These are phyloP conservation scores for Helotiales sp. DNA, from an alignment of 2,329 filamentous ascomycete species.

Conservation along the genomic window DNA sequence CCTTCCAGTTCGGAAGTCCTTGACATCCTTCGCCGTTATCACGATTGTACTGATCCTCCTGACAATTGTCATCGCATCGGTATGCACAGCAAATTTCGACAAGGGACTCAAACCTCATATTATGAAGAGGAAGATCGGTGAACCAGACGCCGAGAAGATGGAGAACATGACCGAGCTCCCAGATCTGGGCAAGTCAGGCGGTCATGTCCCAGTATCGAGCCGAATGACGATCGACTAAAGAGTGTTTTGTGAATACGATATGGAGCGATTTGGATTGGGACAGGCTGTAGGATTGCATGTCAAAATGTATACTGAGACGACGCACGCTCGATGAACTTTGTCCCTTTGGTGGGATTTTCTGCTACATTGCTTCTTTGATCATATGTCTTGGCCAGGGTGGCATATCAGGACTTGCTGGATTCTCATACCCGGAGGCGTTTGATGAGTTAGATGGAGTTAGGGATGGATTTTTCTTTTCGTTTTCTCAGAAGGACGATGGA, in stretches of 20 bases:
- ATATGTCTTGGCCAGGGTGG: slow-evolving; percentile 32
- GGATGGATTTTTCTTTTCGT: slow-evolving; percentile 5
- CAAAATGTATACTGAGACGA: slow-evolving; percentile 31
- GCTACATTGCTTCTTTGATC: slow-evolving; percentile 18
- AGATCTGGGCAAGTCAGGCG: slow-evolving; percentile 37
- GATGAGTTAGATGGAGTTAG: slow-evolving; percentile 26
- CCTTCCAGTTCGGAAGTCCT: slow-evolving; percentile 74
- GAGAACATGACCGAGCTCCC: slow-evolving; percentile 48
- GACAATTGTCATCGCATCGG: slow-evolving; percentile 82
- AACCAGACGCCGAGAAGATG: slow-evolving; percentile 48
- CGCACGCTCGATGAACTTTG: slow-evolving; percentile 20
- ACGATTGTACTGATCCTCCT: slow-evolving; percentile 85
- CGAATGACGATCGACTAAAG: slow-evolving; percentile 54
- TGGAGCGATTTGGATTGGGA: slow-evolving; percentile 22
- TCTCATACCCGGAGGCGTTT: slow-evolving; percentile 34
- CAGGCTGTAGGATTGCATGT: slow-evolving; percentile 22
- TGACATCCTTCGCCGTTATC: slow-evolving; percentile 92
- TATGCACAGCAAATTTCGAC: slow-evolving; percentile 90
- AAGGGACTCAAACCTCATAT: slow-evolving; percentile 88
- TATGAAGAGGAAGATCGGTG: slow-evolving; percentile 53
- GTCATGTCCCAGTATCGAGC: slow-evolving; percentile 39
- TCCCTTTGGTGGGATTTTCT: too few relatives aligned
- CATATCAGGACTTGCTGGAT: slow-evolving; percentile 27
- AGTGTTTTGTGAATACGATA: slow-evolving; percentile 12
- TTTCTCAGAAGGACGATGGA: too few relatives aligned